These are phyloP conservation scores for Boletales sp. DNA, from an alignment of 768 basidiomycete genomes.

Conservation along the genomic window DNA sequence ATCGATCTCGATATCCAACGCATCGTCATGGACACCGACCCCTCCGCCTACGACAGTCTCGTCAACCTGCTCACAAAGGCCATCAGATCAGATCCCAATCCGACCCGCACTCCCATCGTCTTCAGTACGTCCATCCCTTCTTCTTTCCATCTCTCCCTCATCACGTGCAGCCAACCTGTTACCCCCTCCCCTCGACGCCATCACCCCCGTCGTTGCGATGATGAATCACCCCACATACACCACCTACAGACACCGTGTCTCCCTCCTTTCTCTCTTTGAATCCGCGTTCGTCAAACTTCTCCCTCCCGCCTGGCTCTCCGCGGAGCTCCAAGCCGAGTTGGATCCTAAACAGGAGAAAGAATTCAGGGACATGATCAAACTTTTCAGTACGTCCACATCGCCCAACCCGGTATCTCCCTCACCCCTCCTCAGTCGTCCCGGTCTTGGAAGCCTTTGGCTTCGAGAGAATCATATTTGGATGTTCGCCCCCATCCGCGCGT, in stretches of 20 bases:
- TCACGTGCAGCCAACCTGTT: constrained; percentile 62
- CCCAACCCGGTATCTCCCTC: neutral
- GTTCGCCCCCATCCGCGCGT: constrained; percentile 58
- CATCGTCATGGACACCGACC: constrained; percentile 43
- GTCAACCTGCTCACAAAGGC: constrained; percentile 72
- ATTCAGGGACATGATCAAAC: constrained; percentile 67
- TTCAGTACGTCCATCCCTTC: constrained; percentile 44
- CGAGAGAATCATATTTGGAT: constrained; percentile 79
- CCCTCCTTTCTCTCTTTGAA: constrained; percentile 73
- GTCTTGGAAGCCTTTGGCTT: constrained; percentile 84
- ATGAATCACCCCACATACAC: constrained; percentile 75
- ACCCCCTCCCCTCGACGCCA: constrained; percentile 72
- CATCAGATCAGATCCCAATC: constrained; percentile 23
- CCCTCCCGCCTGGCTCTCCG: constrained; percentile 68
- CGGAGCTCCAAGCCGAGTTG: constrained; percentile 35
- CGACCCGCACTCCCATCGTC: constrained; percentile 54
- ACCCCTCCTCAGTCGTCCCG: constrained; percentile 56
- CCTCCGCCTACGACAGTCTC: constrained; percentile 58
- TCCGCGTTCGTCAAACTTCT: constrained; percentile 69
- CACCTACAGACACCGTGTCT: constrained; percentile 67
- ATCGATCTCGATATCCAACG: constrained; percentile 70
- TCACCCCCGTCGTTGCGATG: constrained; percentile 70
- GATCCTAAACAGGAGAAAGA: constrained; percentile 37
- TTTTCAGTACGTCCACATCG: constrained; percentile 63
- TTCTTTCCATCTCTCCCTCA: neutral